Evolutionary conservation across 768 basidiomycete genomes (phyloP), one percentile per base, ranked within the genome.

Genomic region (Termitomyces titanicus): DNA sequence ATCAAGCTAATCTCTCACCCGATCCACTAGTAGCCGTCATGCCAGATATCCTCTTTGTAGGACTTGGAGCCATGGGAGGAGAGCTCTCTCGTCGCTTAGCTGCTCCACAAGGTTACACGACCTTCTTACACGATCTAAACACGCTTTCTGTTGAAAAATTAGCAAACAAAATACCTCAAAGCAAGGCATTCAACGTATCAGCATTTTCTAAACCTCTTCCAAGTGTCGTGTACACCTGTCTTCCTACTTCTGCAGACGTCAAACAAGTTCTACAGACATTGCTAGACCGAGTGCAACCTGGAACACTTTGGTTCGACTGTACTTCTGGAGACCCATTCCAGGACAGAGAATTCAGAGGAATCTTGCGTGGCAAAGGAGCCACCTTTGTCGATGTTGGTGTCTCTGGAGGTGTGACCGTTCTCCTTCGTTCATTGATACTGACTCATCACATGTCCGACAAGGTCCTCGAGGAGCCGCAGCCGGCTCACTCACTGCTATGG

Each of bases 171-270:
- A 57, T 57, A 37, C 43, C 45, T 24, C 34, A 29, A 5, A 52
- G 55, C 33, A 29, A 57, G 35, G 47, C 43, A 20, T 53, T 58
- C 17, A 35, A 53, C 18, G n/a, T 25, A 17, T 43, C 35, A 0
- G 17, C 47, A 35, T n/a, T n/a, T 4, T 51, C 55, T 20, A 22
- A 40, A 10, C 50, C 47, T 34, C 52, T 58, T 45, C 52, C 56
- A 7, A 34, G 34, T 40, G 34, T 58, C 20, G 35, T 58, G 17
- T 53, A 49, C 25, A 44, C 56, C 35, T 58, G 56, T 18, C 56
- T 58, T 29, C 56, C 56, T 9, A 54, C 40, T n/a, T 58, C 56
- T 7, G n/a, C 40, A 27, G 56, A 53, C 22, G 56, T 58, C 12
- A 40, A 20, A n/a, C 15, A 45, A 29, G 56, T 53, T 20, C 31